Conservation (phyloP, 169 alveolate species). For the Theileria sp. region DNA sequence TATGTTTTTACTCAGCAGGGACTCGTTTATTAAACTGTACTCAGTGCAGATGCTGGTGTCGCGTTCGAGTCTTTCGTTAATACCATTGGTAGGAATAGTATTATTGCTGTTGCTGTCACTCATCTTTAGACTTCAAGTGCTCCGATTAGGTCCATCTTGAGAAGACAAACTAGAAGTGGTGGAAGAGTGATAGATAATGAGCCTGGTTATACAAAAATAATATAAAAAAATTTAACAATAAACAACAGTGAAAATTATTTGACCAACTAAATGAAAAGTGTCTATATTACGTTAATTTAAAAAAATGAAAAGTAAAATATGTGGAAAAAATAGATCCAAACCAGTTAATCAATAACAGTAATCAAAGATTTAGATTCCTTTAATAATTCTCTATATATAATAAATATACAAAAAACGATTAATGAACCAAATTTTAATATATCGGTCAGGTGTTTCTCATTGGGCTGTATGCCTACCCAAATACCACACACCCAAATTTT, state of each 20-base stretch:
- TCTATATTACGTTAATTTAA: not conserved
- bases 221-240: too few relatives aligned
- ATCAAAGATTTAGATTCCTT: not conserved
- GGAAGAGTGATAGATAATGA: not conserved
- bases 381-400: not conserved
- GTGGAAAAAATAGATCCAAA: not conserved
- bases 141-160: not conserved
- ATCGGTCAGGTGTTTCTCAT: not conserved
- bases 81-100: not conserved
- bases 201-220: not conserved
- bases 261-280: not conserved
- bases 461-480: not conserved
- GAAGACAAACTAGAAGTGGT: not conserved
- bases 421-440: not conserved
- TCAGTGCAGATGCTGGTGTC: not conserved
- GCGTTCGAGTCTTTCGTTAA: not conserved
- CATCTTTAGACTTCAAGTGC: not conserved
- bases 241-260: not conserved
- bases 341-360: not conserved
- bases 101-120: not conserved
- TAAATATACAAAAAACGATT: not conserved
- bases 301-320: too few relatives aligned
- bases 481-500: not conserved
- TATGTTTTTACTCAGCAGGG: conserved; percentile 12
- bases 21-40: not conserved